A percentile compares a stretch with the other conserved stretches of the same genome.
Conservation (phyloP, 1,284 basidiomycete genomes). For the Cryptococcus depauperatus region DNA sequence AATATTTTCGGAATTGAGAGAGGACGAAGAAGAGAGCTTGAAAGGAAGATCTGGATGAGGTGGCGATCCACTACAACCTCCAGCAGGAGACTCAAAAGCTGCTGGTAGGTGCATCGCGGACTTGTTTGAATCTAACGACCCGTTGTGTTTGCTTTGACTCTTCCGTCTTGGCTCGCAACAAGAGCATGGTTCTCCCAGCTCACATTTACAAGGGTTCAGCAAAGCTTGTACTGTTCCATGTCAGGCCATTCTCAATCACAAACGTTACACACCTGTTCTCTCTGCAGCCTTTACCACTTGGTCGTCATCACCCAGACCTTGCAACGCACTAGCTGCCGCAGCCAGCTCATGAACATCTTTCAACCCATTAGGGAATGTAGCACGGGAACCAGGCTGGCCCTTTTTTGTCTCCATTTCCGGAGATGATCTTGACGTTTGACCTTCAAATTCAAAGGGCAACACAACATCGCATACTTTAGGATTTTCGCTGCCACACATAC, state of each 20-base stretch:
- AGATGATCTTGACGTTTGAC: no score
- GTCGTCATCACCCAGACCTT: constrained; percentile 24
- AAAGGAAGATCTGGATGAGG: constrained; percentile 1
- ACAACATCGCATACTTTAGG: neutral
- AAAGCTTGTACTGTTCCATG: constrained; percentile 27
- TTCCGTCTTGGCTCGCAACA: constrained; percentile 51
- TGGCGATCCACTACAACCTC: constrained; percentile 5
- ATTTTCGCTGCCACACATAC: constrained; percentile 45
- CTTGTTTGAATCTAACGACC: neutral
- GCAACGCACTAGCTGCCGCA: constrained; percentile 39
- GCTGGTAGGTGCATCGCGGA: neutral
- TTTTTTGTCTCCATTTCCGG: constrained; percentile 29
- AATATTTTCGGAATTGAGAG: constrained; percentile 30
- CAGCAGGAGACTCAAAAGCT: neutral
- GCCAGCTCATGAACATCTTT: constrained; percentile 44
- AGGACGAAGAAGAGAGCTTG: constrained; percentile 5
- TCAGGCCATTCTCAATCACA: constrained; percentile 26
- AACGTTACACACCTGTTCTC: constrained; percentile 34
- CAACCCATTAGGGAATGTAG: constrained; percentile 44
- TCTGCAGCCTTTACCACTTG: constrained; percentile 26
- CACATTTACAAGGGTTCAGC: constrained; percentile 47
- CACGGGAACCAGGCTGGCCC: constrained; percentile 33
- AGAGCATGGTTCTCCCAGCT: constrained; percentile 45
- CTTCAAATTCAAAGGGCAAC: no score
- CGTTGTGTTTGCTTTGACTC: neutral